Evolutionary conservation across 2,329 filamentous ascomycete species (phyloP).

Genomic region (Fusarium sp.): DNA sequence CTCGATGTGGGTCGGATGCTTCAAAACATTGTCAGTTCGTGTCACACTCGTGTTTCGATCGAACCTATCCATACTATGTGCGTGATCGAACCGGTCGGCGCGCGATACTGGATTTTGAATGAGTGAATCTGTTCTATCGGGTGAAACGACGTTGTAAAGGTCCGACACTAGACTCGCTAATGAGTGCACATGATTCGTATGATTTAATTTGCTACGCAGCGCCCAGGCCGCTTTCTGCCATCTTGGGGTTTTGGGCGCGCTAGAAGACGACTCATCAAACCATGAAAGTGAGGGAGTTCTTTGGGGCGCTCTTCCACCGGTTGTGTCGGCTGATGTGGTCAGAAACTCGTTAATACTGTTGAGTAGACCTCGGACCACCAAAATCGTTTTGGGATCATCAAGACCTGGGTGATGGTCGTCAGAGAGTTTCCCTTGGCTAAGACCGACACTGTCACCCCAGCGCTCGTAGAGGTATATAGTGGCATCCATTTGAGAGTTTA

Average conservation of each 20-base stretch:
- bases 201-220: neutral
- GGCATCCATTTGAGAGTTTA: neutral
- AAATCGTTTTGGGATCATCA: neutral
- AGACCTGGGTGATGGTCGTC: neutral
- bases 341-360: neutral
- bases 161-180: neutral
- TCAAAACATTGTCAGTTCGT: neutral
- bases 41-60: neutral
- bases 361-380: accelerated
- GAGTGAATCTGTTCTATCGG: too few species aligned
- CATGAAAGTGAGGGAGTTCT: too few species aligned
- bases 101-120: too few species aligned
- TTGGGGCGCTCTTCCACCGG: too few species aligned
- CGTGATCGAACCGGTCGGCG: too few species aligned
- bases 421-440: neutral
- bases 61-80: too few species aligned
- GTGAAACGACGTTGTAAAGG: neutral
- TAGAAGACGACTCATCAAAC: accelerated
- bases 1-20: too few species aligned
- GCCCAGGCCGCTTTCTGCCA: constrained; percentile 3
- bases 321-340: accelerated
- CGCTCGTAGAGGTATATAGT: neutral
- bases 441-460: neutral
- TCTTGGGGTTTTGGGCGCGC: accelerated
- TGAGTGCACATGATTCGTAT: neutral